phyloP scores from a whole-genome alignment of 768 basidiomycete species.

The Leccinum obscurum region DNA sequence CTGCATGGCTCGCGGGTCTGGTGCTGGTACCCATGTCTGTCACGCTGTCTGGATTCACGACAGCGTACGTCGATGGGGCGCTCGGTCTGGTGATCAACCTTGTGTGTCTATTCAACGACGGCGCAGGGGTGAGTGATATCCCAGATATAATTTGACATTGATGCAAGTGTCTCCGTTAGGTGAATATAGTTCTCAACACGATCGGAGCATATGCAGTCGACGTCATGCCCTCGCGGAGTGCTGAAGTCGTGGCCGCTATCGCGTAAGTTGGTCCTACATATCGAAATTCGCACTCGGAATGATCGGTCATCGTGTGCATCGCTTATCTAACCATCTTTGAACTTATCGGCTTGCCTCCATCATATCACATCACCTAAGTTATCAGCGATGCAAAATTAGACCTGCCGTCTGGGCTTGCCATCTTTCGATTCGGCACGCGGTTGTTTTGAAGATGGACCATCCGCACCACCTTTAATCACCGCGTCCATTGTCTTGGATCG shows the following conservation, averaged over 20 bases:
- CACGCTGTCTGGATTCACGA: constrained; percentile 47
- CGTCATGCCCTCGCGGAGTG: constrained; percentile 57
- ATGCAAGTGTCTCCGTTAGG: constrained; percentile 34
- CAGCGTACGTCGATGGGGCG: constrained; percentile 47
- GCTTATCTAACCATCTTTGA: not conserved
- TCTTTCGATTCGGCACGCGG: too few species aligned
- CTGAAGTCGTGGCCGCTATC: constrained; percentile 59
- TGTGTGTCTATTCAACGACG: constrained; percentile 60
- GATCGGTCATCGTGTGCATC: not conserved
- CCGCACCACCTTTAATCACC: too few species aligned
- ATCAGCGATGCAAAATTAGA: too few species aligned
- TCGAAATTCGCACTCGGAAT: not conserved
- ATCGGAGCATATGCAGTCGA: constrained; percentile 60
- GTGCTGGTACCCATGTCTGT: constrained; percentile 57
- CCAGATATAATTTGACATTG: not conserved
- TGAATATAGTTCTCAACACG: constrained; percentile 57
- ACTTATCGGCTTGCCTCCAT: too few species aligned
- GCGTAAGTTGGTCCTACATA: constrained; percentile 39
- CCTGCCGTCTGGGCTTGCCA: too few species aligned
- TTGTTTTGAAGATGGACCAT: too few species aligned
- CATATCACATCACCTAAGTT: too few species aligned
- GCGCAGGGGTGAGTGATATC: constrained; percentile 52
- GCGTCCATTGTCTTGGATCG: too few species aligned
- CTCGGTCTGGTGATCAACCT: constrained; percentile 53
- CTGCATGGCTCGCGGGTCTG: constrained; percentile 45